Base-by-base conservation (phyloP, 208 protist genomes). In the Crithidia sp. region DNA sequence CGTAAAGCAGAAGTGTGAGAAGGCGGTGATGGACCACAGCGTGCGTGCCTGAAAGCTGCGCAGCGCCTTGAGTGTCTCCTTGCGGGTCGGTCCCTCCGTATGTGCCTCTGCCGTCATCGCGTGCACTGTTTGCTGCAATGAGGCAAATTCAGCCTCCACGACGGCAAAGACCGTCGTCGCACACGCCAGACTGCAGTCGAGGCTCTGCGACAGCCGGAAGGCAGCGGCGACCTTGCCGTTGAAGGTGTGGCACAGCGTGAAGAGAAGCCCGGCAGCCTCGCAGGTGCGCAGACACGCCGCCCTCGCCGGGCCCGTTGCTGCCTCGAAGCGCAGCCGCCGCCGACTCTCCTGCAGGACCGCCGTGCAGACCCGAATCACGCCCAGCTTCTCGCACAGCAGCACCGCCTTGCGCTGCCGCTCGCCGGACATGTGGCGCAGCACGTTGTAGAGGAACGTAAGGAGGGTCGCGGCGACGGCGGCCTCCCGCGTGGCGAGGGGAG, bases 361-460 rank as follows among this genome's bases (percentile, higher is more conserved):
- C n/a, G 60, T 68, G 68, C 84, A 88, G 28, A 73, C 58, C 17
- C 82, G 78, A 28, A 88, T 58, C 0, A 93, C 47, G 3, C 83
- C 83, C 14, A 89, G 56, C 47, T 84, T 80, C 61, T 79, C 82
- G 67, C 91, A 93, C 9, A 82, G 40, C 19, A 74, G 75, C 63
- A 91, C 77, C 0, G 82, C 71, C 58, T 69, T 82, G 40, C 65
- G 40, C 68, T 85, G 78, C 67, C 79, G 75, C 19, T 84, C 76
- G 7, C 53, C 41, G 9, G 80, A 10, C 67, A 84, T 76, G 50
- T 74, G 77, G 39, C 76, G 81, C 37, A 93, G 69, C 5, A 95
- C 69, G 62, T 93, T 93, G 77, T 93, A 95, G 9, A 95, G 52
- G 19, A 93, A 57, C 8, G 86, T 89, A 16, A 93, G 67, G 17